Evolutionary conservation across 495 filamentous ascomycete species (phyloP), one percentile per base, ranked within the genome.

Genomic region (Podospora tetraspora): DNA sequence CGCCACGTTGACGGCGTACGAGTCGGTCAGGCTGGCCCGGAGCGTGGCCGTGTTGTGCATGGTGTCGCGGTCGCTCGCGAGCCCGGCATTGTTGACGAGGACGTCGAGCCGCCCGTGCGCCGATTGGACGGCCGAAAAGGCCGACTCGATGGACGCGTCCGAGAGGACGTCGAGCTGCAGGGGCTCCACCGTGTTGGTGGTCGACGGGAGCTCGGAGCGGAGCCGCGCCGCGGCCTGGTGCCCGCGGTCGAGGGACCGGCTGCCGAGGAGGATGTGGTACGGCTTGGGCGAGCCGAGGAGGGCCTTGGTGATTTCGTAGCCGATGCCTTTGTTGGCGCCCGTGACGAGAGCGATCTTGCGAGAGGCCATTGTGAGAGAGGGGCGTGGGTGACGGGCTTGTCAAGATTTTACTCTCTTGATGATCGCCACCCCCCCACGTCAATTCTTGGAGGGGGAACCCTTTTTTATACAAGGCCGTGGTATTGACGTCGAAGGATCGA

Each of bases 61-160:
- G 24, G 76, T 27, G 7, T 78, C 71, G 2, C 67, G 59, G 59
- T 84, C 79, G 2, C 29, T n/a, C 12, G 63, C 34, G 22, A 57
- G 24, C 13, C 84, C 82, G 10, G 79, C 81, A 62, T 86, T 87
- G 73, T 87, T 85, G 68, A 86, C 64, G 8, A 87, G 71, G 4
- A 75, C 73, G 67, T 87, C 84, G 0, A 87, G 57, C 32, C 71
- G 75, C 23, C 80, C 82, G 64, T 76, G 76, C 2, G 70, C 69
- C 7, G 67, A 24, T 9, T 64, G 6, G 7, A 87, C 72, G 1
- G 78, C 61, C 3, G 74, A 66, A 59, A 79, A 77, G 1, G 80
- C 82, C 2, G 59, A 59, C 4, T 80, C 57, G 59, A 87, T 84
- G 1, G 82, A 84, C 8, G 74, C 72, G 70, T 86, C 85, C 3